Evolutionary conservation across 176 grass and related monocot genomes (phyloP), one percentile per base, ranked within the genome.

Genomic region (barley (Hordeum vulgare)): DNA sequence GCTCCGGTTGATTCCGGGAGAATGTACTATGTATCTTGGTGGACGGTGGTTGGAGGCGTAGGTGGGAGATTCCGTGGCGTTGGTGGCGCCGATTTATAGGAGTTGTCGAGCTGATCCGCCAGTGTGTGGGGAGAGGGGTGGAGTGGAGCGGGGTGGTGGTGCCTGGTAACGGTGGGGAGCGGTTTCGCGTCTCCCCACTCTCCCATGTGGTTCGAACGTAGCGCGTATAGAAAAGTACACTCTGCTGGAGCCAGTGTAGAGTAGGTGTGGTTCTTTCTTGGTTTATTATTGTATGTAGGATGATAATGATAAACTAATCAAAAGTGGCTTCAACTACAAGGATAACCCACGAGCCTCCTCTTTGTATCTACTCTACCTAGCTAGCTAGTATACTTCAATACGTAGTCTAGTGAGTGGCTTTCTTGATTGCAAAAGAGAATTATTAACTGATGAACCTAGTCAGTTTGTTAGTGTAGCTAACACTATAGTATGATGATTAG

Each of bases 131-230:
- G n/a, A n/a, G n/a, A 10, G 39, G 11, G 12, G 13, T 4, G 42
- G 45, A 33, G 2, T 33, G 31, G 31, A 33, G 31, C 31, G 41
- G 11, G 11, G 11, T 44, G 41, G 45, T 51, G 15, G 13, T 15
- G 44, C 6, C 5, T 7, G 47, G 47, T 51, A 15, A 51, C 5
- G 15, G 47, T 15, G 15, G 47, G 45, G 5, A 51, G 47, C 47
- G 47, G 47, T 51, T 37, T 37, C 36, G 0, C 36, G 36, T 37
- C 36, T 37, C 36, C 36, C 36, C 36, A 36, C 4, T 69, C 66
- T 20, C 9, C 39, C 87, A 89, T 85, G 83, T 85, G 88, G 3
- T 69, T 57, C 49, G 79, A 63, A 29, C 63, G 67, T 15, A 28
- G 21, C 10, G n/a, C 11, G 11, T n/a, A 27, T 84, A 89, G 0